Percentiles rank a stretch among this genome's conserved stretches.
These are phyloP conservation scores for Discostella pseudostelligera DNA, from an alignment of 108 stramenopile species.

Conservation along the genomic window DNA sequence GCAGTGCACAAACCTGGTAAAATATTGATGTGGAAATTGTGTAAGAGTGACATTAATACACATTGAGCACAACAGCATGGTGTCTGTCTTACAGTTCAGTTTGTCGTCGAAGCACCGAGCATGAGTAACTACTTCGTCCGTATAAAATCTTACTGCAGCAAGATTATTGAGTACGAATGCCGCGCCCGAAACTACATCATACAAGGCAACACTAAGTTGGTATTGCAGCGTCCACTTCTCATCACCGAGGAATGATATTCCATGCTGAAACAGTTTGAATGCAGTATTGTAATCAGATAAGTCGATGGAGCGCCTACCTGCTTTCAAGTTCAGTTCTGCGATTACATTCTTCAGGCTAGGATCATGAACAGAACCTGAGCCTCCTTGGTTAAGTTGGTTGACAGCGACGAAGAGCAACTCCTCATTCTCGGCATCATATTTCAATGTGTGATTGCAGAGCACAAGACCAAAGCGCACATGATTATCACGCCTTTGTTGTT, in stretches of 20 bases:
- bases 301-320: conserved; percentile 15
- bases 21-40: too few relatives aligned
- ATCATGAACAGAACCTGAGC: conserved; percentile 10
- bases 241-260: conserved; percentile 21
- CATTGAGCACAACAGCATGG: too few relatives aligned
- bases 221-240: conserved; percentile 24
- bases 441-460: conserved; percentile 8
- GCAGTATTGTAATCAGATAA: conserved; percentile 23
- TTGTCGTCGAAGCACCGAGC: conserved; percentile 29
- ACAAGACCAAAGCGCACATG: conserved; percentile 27
- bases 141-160: background rate
- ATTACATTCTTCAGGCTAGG: conserved; percentile 11
- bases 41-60: too few relatives aligned
- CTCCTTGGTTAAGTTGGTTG: conserved; percentile 28
- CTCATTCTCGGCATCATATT: conserved; percentile 7
- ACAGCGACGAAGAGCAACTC: conserved; percentile 32
- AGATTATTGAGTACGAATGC: conserved; percentile 13
- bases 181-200: conserved; percentile 20
- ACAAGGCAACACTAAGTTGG: conserved; percentile 19
- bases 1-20: background rate
- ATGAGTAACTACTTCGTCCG: background rate
- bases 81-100: conserved; percentile 2
- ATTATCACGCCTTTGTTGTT: conserved; percentile 1
- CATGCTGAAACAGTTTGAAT: conserved; percentile 16
- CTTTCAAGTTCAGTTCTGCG: conserved; percentile 30